Evolutionary conservation across 2,329 filamentous ascomycete species (phyloP).

Genomic region (Arthrinium phaeospermum): DNA sequence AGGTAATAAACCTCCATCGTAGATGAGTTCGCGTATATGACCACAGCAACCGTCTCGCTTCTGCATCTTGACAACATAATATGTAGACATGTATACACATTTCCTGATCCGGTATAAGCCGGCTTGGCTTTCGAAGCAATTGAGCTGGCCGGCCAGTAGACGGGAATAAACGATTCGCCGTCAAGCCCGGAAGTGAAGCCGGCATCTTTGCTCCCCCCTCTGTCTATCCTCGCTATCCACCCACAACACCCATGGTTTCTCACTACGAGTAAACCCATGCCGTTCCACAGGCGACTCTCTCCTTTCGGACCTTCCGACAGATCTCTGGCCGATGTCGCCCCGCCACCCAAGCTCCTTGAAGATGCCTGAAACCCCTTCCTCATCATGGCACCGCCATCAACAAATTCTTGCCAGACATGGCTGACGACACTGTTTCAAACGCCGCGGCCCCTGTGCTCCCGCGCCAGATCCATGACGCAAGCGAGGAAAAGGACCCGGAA

Average conservation of each 20-base stretch:
- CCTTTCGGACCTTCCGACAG: conserved; percentile 5
- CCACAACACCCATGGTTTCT: background rate
- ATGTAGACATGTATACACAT: background rate
- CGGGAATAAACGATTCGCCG: conserved; percentile 1
- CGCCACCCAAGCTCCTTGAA: background rate
- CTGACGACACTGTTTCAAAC: background rate
- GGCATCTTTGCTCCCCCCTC: background rate
- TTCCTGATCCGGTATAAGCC: background rate
- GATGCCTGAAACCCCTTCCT: background rate
- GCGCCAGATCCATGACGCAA: background rate
- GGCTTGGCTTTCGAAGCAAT: background rate
- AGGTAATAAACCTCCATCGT: background rate
- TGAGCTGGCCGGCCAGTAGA: background rate
- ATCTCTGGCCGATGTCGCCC: conserved; percentile 3
- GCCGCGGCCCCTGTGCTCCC: background rate
- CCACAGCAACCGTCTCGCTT: background rate
- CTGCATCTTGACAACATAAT: background rate
- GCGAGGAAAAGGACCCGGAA: background rate
- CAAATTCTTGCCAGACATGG: background rate
- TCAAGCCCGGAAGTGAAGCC: conserved; percentile 8
- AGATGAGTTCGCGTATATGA: background rate
- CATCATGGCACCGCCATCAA: conserved; percentile 1
- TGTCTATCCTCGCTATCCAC: background rate
- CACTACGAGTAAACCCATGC: background rate
- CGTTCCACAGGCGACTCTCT: background rate